Conservation (phyloP, 1,284 basidiomycete species). For the Tilletia caries region DNA sequence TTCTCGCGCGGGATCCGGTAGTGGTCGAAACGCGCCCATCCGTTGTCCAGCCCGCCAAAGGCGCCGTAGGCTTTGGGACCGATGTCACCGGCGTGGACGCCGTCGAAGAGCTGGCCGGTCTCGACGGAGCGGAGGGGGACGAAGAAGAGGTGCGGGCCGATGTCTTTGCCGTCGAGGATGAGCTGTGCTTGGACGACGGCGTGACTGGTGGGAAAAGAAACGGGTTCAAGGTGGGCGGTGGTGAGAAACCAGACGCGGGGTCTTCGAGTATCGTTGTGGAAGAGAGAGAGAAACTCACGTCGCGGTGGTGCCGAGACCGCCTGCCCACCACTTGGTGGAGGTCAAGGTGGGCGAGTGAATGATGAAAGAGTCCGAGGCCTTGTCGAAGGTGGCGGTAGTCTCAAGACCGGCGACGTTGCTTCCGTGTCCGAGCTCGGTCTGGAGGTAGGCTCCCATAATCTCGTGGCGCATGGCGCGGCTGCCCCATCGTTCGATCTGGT, state of each 20-base stretch:
- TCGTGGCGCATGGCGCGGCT: slow-evolving; percentile 46
- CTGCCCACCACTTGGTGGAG: slow-evolving; percentile 74
- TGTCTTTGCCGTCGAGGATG: slow-evolving; percentile 65
- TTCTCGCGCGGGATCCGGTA: slow-evolving; percentile 70
- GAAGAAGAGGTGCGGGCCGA: slow-evolving; percentile 75
- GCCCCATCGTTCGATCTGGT: slow-evolving; percentile 46
- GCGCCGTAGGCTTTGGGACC: slow-evolving; percentile 63
- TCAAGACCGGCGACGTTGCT: slow-evolving; percentile 60
- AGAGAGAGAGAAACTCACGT: no score
- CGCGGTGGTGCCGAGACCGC: slow-evolving; percentile 70
- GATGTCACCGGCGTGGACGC: slow-evolving; percentile 70
- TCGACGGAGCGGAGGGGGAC: slow-evolving; percentile 58
- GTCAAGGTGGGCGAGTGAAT: slow-evolving; percentile 73
- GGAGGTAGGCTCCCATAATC: slow-evolving; percentile 50
- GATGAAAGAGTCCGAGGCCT: slow-evolving; percentile 68
- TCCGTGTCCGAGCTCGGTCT: slow-evolving; percentile 66
- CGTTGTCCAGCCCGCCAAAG: slow-evolving; percentile 65
- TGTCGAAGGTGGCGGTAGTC: slow-evolving; percentile 73
- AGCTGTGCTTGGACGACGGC: slow-evolving; percentile 74
- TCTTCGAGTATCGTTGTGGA: no score
- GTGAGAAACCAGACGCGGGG: no score
- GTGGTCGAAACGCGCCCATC: slow-evolving; percentile 66
- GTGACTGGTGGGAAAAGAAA: no score
- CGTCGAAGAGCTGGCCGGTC: slow-evolving; percentile 64
- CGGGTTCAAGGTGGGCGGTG: no score